Evolutionary conservation across 176 grass and related monocot species (phyloP), one percentile per base, ranked within the genome.

Genomic region (Chrysopogon serrulatus): DNA sequence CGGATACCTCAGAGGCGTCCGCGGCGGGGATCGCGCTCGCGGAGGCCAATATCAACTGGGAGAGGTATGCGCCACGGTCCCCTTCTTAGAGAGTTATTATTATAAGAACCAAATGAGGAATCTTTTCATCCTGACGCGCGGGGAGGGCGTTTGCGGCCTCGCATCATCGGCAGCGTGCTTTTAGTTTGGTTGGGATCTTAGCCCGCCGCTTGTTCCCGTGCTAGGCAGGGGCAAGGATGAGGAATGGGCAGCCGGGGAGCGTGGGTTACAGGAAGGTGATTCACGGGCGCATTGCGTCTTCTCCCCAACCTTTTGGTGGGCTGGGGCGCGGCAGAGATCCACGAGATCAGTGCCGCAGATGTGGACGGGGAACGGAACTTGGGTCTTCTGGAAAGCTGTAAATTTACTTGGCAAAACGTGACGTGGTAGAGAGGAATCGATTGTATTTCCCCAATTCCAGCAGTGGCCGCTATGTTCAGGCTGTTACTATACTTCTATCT

Each of bases 41-140:
- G 7, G 96, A 99, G 67, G 90, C 84, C 49, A 90, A 95, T 78
- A 99, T 99, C 84, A 93, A 99, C 76, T 96, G 96, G 96, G 83
- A 96, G 34, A 99, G 93, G 93, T 99, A 71, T 1, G 33, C n/a
- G 60, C 65, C 57, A 47, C 32, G 63, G 5, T 9, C 13, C 56
- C 37, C 33, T 31, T 6, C 11, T 19, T 10, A 17, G 13, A 7
- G 27, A 31, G 27, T 32, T 6, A 0, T n/a, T n/a, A n/a, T n/a
- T n/a, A 4, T 0, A 15, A 1, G 5, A 17, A 3, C 39, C n/a
- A 5, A 42, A 26, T 10, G 32, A 76, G 71, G 44, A 24, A 37
- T 24, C 73, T 57, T 40, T 19, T 42, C 15, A 13, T 40, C n/a
- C 34, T 27, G 1, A 11, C 31, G 0, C 11, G 5, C 17, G 0